Evolutionary conservation across 805 yeast species (phyloP), one percentile per base, ranked within the genome.

Genomic region (Jamesozyma piceae): DNA sequence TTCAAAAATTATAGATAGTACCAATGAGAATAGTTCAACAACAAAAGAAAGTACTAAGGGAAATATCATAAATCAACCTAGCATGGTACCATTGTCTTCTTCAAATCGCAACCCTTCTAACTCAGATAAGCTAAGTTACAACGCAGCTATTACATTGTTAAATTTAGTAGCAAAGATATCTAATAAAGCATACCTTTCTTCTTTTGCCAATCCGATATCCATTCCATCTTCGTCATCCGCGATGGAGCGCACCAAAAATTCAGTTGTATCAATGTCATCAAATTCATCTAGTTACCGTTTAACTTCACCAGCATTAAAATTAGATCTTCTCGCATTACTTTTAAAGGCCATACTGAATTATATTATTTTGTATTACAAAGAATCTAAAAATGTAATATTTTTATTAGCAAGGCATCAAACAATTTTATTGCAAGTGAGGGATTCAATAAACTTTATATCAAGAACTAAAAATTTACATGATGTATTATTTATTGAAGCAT

Each of bases 281-380:
- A 13, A 19, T 34, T 33, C 37, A 3, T 6, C 33, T 24, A 36
- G 20, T 14, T 24, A 20, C n/a, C 9, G n/a, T 15, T 34, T 33
- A 21, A 30, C 43, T 4, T 41, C 43, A 13, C 64, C 64, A 2
- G 59, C 63, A 10, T 50, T 65, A 42, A 73, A 80, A 50, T 55
- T 76, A 6, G 86, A 80, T 48, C 54, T 74, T 31, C 55, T 82
- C 24, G 80, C 88, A 0, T 57, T 82, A 11, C 33, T 82, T n/a
- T 48, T 81, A 4, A 66, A 83, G 41, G 64, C 82, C 1, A 57
- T 80, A 3, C 68, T 78, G 38, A 74, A 73, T 20, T 68, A 78
- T 3, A 62, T 75, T 2, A 56, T 73, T n/a, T 68, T 77, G 37
- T 54, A 66, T 49, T 79, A 77, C 5, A 60, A 60, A 20, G 75